Base-by-base conservation (phyloP, 164 flowering plant genomes). In the Nelumbo lutea region DNA sequence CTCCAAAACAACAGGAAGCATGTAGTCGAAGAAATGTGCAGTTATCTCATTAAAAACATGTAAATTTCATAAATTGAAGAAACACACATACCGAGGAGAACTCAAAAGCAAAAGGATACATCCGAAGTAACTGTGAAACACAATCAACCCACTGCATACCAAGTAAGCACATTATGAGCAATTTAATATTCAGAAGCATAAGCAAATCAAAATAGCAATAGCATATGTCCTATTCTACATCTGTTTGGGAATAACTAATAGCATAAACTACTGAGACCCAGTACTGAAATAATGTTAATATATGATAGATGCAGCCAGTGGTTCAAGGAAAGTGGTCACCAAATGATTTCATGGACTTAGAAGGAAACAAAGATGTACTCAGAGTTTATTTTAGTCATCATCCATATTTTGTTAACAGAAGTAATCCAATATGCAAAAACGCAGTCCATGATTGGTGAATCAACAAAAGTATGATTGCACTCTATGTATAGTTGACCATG, bases 21-120 rank as follows among this genome's bases (percentile, higher is more conserved):
- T 27, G 27, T 27, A 27, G 27, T 27, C 27, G 43, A 66, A 56
- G n/a, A 45, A 52, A 63, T 52, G 44, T 6, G 27, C 56, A 67
- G 42, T 14, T 42, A 40, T 45, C 45, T 68, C 42, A 65, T 6
- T n/a, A 47, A 70, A 65, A 2, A 4, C 14, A 27, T 7, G 58
- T 50, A 73, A 66, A 47, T 52, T 13, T 43, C 1, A 56, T 6
- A 55, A n/a, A 46, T 51, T 14, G 41, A 68, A 67, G 40, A 59
- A 64, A 67, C 41, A 58, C 58, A 80, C 87, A 73, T 84, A 93
- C 99, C 76, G 87, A 83, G 42, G 96, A 88, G 78, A 91, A 96
- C 79, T 96, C 98, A 79, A 96, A 96, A 45, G 98, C 99, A 81
- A 83, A 88, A 39, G 99, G 99, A 82, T 96, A 96, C 88, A 93